These are phyloP conservation scores for Ophiognomonia clavigignenti-juglandacearum DNA, from an alignment of 2,329 filamentous ascomycete species.

Conservation along the genomic window DNA sequence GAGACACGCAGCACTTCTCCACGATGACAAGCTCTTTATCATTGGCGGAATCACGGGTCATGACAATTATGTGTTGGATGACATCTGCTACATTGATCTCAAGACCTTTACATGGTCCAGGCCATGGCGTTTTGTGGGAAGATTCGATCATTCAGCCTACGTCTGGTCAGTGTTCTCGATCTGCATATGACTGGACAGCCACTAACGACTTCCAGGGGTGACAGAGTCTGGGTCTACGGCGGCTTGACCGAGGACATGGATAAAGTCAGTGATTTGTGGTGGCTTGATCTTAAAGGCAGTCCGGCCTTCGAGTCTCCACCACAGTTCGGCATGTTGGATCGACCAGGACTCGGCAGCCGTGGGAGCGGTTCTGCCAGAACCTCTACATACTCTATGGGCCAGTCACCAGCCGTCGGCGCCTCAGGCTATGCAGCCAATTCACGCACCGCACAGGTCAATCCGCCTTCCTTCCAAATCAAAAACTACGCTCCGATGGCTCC, in stretches of 20 bases:
- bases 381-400: conserved; percentile 44
- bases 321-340: conserved; percentile 48
- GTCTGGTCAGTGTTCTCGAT: conserved; percentile 56
- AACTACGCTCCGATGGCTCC: conserved; percentile 80
- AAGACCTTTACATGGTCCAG: conserved; percentile 98
- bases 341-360: conserved; percentile 35
- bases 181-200: not conserved
- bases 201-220: conserved; percentile 42
- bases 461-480: conserved; percentile 61
- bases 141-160: conserved; percentile 93
- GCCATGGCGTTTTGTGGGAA: conserved; percentile 89
- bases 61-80: conserved; percentile 87
- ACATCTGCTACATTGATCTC: conserved; percentile 93
- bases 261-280: conserved; percentile 93
- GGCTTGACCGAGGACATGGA: conserved; percentile 96
- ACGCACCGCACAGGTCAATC: conserved; percentile 61
- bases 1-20: conserved; percentile 86
- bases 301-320: conserved; percentile 76
- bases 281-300: conserved; percentile 88
- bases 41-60: conserved; percentile 93
- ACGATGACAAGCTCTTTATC: conserved; percentile 95
- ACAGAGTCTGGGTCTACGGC: conserved; percentile 93
- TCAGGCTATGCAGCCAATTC: conserved; percentile 66
- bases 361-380: conserved; percentile 47
- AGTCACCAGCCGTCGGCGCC: conserved; percentile 48